Conservation (phyloP, 1,284 basidiomycete species). For the Microbotryum violaceum region DNA sequence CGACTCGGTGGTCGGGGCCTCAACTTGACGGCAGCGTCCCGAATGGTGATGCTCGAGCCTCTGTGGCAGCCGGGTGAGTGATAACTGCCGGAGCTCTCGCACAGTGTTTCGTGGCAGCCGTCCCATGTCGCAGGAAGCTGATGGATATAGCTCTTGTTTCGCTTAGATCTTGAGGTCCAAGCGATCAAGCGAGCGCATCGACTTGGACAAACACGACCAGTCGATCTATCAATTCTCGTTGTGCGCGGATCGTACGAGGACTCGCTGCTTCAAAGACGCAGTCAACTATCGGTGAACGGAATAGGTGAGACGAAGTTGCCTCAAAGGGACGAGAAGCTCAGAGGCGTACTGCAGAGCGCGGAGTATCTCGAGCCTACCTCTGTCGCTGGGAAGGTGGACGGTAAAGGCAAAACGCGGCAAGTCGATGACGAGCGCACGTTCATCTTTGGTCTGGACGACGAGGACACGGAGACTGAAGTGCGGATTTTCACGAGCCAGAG, state of each 20-base stretch:
- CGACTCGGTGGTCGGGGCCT: slow-evolving; percentile 26
- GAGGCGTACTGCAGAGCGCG: slow-evolving; percentile 13
- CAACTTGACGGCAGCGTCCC: slow-evolving; percentile 13
- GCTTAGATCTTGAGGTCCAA: slow-evolving; percentile 23
- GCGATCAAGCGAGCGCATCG: slow-evolving; percentile 28
- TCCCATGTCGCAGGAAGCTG: neutral
- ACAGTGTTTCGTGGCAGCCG: too few species aligned
- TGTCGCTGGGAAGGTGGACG: neutral
- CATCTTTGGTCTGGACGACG: neutral
- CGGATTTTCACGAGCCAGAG: neutral
- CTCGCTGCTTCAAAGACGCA: slow-evolving; percentile 12
- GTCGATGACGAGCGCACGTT: neutral
- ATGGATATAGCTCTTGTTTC: neutral
- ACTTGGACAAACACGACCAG: slow-evolving; percentile 23
- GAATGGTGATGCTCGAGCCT: slow-evolving; percentile 27
- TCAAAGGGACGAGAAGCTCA: slow-evolving; percentile 16
- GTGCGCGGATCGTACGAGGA: slow-evolving; percentile 21
- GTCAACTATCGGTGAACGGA: slow-evolving; percentile 11
- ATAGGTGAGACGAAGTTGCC: slow-evolving; percentile 22
- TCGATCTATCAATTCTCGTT: slow-evolving; percentile 23
- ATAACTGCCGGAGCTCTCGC: too few species aligned
- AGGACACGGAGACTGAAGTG: neutral
- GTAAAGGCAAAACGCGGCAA: neutral
- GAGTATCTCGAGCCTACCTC: slow-evolving; percentile 18
- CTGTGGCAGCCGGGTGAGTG: slow-evolving; percentile 22